Percentiles rank a stretch among this genome's conserved stretches.
Conservation (phyloP, 2,329 filamentous ascomycete species). For the Cercospora sojina region DNA sequence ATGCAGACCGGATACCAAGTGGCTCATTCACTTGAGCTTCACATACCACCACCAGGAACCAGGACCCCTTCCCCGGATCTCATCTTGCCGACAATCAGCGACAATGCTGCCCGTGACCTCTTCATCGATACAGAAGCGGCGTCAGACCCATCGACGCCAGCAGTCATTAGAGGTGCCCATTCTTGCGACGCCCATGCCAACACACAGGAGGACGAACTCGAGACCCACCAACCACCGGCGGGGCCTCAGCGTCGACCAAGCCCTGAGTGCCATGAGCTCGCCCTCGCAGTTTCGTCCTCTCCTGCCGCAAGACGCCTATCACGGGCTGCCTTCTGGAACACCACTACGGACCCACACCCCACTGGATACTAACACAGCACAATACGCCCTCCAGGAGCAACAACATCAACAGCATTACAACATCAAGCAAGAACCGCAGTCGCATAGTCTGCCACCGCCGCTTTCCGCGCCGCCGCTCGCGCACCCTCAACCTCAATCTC, state of each 20-base stretch:
- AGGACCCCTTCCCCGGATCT: conserved; percentile 13
- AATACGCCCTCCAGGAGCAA: conserved; percentile 21
- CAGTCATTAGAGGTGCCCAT: conserved; percentile 77
- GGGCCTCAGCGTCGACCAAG: conserved; percentile 80
- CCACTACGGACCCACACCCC: conserved; percentile 44
- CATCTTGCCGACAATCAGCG: conserved; percentile 16
- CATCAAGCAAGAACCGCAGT: conserved; percentile 74
- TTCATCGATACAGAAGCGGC: conserved; percentile 69
- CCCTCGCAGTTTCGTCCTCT: conserved; percentile 51
- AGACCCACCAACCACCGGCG: conserved; percentile 63
- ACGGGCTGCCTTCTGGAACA: conserved; percentile 32
- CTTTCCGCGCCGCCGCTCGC: conserved; percentile 24
- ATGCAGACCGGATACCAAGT: conserved; percentile 9
- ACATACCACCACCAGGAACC: conserved; percentile 4
- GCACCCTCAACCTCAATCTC: conserved; percentile 31
- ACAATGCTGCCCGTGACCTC: conserved; percentile 72
- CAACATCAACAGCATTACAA: conserved; percentile 61
- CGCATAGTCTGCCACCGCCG: conserved; percentile 80
- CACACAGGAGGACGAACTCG: conserved; percentile 45
- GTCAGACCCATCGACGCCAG: conserved; percentile 79
- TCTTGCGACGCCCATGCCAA: conserved; percentile 64
- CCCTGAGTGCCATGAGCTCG: conserved; percentile 27
- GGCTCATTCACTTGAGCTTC: conserved; percentile 17
- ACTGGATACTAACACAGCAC: conserved; percentile 48
- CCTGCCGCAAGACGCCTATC: conserved; percentile 47